A percentile compares a stretch with the other conserved stretches of the same genome.
Evolutionary conservation across 2,329 filamentous ascomycete genomes (phyloP).

Genomic region (Elsinoe fawcettii): DNA sequence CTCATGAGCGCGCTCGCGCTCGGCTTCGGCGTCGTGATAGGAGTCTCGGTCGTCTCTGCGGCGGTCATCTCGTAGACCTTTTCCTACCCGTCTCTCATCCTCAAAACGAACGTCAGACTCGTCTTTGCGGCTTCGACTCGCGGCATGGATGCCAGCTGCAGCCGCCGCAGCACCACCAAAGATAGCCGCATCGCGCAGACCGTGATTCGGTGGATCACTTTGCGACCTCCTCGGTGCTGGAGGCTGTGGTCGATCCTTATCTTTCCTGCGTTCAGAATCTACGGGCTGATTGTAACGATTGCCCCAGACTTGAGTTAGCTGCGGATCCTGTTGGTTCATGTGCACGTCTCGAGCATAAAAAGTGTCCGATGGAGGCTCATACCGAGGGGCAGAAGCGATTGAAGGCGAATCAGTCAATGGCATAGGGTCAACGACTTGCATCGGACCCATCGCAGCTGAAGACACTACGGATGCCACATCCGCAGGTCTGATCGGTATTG

Average conservation of each 20-base stretch:
- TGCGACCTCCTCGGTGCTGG: neutral
- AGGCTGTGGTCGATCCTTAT: neutral
- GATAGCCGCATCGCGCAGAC: slow-evolving; percentile 34
- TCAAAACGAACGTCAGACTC: slow-evolving; percentile 48
- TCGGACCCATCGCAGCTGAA: slow-evolving; percentile 37
- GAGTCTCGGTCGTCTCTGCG: slow-evolving; percentile 25
- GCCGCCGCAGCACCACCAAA: slow-evolving; percentile 36
- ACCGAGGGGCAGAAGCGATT: slow-evolving; percentile 46
- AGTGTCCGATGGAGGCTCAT: neutral
- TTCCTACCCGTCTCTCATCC: slow-evolving; percentile 48
- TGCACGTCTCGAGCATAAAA: neutral
- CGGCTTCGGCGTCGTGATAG: neutral
- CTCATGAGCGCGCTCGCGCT: slow-evolving; percentile 25
- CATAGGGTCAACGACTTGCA: slow-evolving; percentile 60
- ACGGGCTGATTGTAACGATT: neutral
- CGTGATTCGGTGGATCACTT: slow-evolving; percentile 17
- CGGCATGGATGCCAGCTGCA: slow-evolving; percentile 29
- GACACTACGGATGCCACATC: slow-evolving; percentile 10
- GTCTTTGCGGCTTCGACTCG: slow-evolving; percentile 25
- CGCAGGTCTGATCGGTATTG: neutral
- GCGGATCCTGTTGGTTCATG: neutral
- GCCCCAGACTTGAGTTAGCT: neutral
- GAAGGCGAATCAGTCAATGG: slow-evolving; percentile 57
- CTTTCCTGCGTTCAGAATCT: neutral
- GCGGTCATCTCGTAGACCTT: slow-evolving; percentile 35